Conservation (phyloP, 345 rosid genomes). For the Brassica incana region DNA sequence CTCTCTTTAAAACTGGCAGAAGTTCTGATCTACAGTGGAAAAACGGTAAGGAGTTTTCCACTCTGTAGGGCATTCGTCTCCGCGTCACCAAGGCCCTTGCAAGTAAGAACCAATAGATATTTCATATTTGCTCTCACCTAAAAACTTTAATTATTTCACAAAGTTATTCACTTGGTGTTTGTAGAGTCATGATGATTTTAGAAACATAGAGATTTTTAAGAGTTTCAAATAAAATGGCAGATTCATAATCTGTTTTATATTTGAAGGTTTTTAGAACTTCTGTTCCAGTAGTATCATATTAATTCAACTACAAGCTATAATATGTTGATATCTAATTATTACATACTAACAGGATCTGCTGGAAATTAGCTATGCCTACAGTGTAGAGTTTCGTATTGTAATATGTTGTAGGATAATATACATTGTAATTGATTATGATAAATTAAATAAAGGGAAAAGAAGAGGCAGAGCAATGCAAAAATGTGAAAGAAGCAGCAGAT, state of each 20-base stretch:
- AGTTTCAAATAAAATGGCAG: neutral
- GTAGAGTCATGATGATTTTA: neutral
- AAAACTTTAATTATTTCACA: neutral
- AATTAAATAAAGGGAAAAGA: constrained; percentile 40
- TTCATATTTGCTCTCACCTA: neutral
- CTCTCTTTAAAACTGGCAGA: constrained; percentile 26
- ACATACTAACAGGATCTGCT: neutral
- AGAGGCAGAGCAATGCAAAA: constrained; percentile 48
- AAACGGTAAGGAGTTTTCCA: constrained; percentile 28
- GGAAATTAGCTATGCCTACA: neutral
- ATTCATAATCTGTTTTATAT: neutral
- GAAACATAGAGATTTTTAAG: neutral
- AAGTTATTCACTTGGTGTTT: neutral
- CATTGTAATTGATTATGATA: neutral
- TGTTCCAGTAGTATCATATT: neutral
- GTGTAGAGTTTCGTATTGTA: neutral
- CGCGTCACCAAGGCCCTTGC: constrained; percentile 41
- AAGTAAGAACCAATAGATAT: constrained; percentile 22
- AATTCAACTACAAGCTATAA: neutral
- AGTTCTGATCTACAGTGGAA: constrained; percentile 23
- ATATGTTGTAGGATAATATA: neutral
- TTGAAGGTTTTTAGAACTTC: neutral
- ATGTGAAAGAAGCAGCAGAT: constrained; percentile 64
- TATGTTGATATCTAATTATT: neutral
- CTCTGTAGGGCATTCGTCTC: constrained; percentile 31